Percentiles rank a stretch among this genome's conserved stretches.
Evolutionary conservation across 75 land plant species (phyloP).

Genomic region (Isoetes taiwanensis): DNA sequence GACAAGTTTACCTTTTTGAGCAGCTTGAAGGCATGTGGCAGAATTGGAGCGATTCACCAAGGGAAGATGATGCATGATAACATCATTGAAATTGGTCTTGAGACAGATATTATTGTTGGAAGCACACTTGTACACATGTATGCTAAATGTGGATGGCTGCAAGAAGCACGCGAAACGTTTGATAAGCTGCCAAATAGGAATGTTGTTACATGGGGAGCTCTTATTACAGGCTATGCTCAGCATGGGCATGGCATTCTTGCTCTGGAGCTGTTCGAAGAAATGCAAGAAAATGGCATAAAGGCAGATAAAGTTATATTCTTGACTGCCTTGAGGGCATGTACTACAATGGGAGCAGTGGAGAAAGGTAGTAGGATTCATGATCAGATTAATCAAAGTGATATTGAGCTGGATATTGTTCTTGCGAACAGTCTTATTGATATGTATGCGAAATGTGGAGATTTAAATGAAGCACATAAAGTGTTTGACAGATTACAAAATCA

Average conservation of each 20-base stretch:
- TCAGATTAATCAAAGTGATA: background rate
- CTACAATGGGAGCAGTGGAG: slow-evolving; percentile 1
- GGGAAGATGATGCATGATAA: slow-evolving; percentile 30
- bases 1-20: slow-evolving; percentile 22
- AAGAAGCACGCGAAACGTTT: background rate
- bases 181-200: background rate
- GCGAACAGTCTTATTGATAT: slow-evolving; percentile 40
- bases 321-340: slow-evolving; percentile 25
- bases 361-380: background rate
- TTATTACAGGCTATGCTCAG: slow-evolving; percentile 11
- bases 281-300: slow-evolving; percentile 24
- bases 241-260: slow-evolving; percentile 11
- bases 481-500: slow-evolving; percentile 27
- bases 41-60: slow-evolving; percentile 21
- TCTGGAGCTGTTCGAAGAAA: slow-evolving; percentile 14
- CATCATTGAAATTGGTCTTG: slow-evolving; percentile 18
- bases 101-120: slow-evolving; percentile 16
- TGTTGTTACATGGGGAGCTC: slow-evolving; percentile 4
- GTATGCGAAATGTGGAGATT: slow-evolving; percentile 51
- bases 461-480: slow-evolving; percentile 30
- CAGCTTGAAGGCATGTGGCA: slow-evolving; percentile 34
- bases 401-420: background rate
- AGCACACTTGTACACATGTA: slow-evolving; percentile 25
- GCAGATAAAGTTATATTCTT: slow-evolving; percentile 29
- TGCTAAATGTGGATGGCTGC: slow-evolving; percentile 11